These are phyloP conservation scores for Termitomyces sp. DNA, from an alignment of 768 basidiomycete genomes.

Conservation along the genomic window DNA sequence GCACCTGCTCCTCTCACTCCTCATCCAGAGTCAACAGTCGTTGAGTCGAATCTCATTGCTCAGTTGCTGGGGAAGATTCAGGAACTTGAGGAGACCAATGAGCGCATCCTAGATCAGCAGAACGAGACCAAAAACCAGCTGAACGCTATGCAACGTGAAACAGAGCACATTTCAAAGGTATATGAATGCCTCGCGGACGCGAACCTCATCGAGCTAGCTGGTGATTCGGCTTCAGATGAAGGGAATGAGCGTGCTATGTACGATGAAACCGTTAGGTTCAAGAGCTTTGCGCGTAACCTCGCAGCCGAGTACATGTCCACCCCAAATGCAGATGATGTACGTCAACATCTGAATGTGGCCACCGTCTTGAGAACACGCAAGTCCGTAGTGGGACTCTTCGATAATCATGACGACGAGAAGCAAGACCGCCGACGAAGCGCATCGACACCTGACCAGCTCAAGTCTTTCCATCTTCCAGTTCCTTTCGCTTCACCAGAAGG, in stretches of 20 bases:
- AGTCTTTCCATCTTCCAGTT: slow-evolving; percentile 19
- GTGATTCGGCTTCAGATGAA: slow-evolving; percentile 24
- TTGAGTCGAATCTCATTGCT: slow-evolving; percentile 55
- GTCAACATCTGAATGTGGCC: slow-evolving; percentile 10
- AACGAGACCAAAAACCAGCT: slow-evolving; percentile 53
- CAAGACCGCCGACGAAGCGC: slow-evolving; percentile 10
- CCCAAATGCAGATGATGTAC: slow-evolving; percentile 4
- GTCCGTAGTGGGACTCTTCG: slow-evolving; percentile 61
- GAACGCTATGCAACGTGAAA: slow-evolving; percentile 66
- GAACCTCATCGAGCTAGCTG: slow-evolving; percentile 42
- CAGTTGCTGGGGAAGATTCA: slow-evolving; percentile 70
- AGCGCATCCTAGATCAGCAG: slow-evolving; percentile 61
- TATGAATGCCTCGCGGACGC: slow-evolving; percentile 65
- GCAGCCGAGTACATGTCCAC: slow-evolving; percentile 24
- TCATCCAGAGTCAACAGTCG: slow-evolving; percentile 44
- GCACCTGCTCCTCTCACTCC: slow-evolving; percentile 10
- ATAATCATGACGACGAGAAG: slow-evolving; percentile 21
- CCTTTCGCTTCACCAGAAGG: slow-evolving; percentile 26
- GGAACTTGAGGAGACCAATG: slow-evolving; percentile 72
- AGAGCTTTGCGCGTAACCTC: slow-evolving; percentile 39
- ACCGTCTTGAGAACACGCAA: slow-evolving; percentile 31
- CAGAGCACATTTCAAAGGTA: slow-evolving; percentile 59
- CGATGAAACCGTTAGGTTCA: slow-evolving; percentile 39
- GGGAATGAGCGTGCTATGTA: slow-evolving; percentile 18
- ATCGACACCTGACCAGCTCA: slow-evolving; percentile 11